Percentiles rank a stretch among this genome's conserved stretches.
These are phyloP conservation scores for Colletotrichum shisoi DNA, from an alignment of 2,329 filamentous ascomycete species.

Conservation along the genomic window DNA sequence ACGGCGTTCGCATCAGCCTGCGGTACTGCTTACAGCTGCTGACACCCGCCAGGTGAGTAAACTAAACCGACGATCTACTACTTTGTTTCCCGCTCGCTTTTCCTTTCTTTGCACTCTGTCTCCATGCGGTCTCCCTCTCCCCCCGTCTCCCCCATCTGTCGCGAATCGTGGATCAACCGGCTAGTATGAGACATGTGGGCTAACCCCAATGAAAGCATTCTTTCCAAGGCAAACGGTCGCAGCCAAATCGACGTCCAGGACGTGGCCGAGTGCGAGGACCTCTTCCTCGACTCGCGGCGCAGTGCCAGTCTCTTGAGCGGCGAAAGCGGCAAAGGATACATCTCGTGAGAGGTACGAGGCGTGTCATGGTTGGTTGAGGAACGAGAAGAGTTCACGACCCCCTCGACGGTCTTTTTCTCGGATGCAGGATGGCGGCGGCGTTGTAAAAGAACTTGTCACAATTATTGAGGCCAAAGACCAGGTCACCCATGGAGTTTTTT, in stretches of 20 bases:
- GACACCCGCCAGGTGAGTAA: slow-evolving; percentile 75
- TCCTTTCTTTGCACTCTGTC: slow-evolving; percentile 28
- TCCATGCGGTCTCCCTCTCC: slow-evolving; percentile 24
- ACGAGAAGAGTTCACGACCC: slow-evolving; percentile 18
- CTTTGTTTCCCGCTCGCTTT: slow-evolving; percentile 18
- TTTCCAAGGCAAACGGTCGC: slow-evolving; percentile 83
- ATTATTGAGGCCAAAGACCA: slow-evolving; percentile 30
- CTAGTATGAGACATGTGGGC: slow-evolving; percentile 47
- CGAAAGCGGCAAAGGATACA: slow-evolving; percentile 70
- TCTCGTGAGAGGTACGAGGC: slow-evolving; percentile 58
- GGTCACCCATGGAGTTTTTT: slow-evolving; percentile 28
- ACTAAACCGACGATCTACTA: background rate
- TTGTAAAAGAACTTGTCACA: slow-evolving; percentile 39
- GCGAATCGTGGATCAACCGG: slow-evolving; percentile 31
- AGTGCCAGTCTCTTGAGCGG: slow-evolving; percentile 74
- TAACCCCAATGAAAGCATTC: slow-evolving; percentile 66
- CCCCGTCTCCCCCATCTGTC: background rate
- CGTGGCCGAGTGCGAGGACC: slow-evolving; percentile 80
- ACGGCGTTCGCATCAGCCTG: slow-evolving; percentile 88
- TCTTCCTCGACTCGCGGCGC: slow-evolving; percentile 82
- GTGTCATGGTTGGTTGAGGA: slow-evolving; percentile 32
- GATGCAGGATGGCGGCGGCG: slow-evolving; percentile 34
- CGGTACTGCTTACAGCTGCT: slow-evolving; percentile 93
- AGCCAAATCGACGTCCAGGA: slow-evolving; percentile 79
- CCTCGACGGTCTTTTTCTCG: slow-evolving; percentile 16